phyloP scores from a whole-genome alignment of 2,329 filamentous ascomycete genomes.

The Cladosporium sp. region DNA sequence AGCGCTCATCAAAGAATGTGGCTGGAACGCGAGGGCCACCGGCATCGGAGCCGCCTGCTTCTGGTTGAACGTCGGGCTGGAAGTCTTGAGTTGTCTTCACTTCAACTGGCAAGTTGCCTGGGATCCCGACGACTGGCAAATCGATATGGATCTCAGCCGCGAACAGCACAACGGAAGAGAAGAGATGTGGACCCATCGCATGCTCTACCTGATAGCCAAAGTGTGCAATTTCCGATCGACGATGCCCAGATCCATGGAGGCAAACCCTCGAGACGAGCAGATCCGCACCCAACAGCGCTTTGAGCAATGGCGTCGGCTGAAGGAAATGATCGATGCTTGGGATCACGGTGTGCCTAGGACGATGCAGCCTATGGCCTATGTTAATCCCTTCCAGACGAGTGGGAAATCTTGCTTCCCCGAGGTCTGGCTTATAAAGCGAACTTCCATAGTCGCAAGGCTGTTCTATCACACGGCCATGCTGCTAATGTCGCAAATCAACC shows the following conservation, averaged over 20 bases:
- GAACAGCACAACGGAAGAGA: slow-evolving; percentile 61
- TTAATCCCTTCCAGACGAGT: slow-evolving; percentile 63
- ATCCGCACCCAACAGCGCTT: slow-evolving; percentile 60
- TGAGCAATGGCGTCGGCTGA: slow-evolving; percentile 76
- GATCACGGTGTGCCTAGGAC: slow-evolving; percentile 71
- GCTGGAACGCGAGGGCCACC: slow-evolving; percentile 74
- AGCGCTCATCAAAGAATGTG: slow-evolving; percentile 82
- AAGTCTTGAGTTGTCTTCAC: slow-evolving; percentile 81
- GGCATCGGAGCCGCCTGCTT: slow-evolving; percentile 87
- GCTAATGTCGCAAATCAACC: slow-evolving; percentile 75
- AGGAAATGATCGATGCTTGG: slow-evolving; percentile 79
- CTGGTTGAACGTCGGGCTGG: slow-evolving; percentile 89
- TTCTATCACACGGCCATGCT: slow-evolving; percentile 88
- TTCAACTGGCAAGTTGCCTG: slow-evolving; percentile 84
- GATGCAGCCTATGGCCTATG: slow-evolving; percentile 81
- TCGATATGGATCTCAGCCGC: slow-evolving; percentile 69
- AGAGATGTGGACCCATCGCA: slow-evolving; percentile 83
- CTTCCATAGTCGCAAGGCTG: slow-evolving; percentile 74
- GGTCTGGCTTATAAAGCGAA: slow-evolving; percentile 81
- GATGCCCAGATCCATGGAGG: slow-evolving; percentile 57
- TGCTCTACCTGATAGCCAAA: slow-evolving; percentile 84
- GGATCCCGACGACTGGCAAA: slow-evolving; percentile 86
- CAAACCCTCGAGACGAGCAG: slow-evolving; percentile 60
- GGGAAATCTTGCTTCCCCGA: slow-evolving; percentile 77
- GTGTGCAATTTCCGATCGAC: slow-evolving; percentile 79